These are phyloP conservation scores for Turritis glabra DNA, from an alignment of 345 rosid genomes.

Conservation along the genomic window DNA sequence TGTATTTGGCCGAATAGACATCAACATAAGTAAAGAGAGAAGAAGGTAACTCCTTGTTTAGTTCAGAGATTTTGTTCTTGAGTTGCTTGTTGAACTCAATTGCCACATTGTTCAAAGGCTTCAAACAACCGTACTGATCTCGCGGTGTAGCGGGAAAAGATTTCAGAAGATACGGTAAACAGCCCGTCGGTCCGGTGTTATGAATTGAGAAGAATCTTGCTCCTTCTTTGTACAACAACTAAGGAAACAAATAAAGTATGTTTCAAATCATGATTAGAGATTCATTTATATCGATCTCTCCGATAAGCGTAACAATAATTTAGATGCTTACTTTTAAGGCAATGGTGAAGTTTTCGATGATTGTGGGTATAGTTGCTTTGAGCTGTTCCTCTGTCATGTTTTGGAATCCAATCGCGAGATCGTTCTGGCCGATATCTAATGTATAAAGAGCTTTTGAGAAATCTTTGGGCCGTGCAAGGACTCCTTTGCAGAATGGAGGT, in stretches of 20 bases:
- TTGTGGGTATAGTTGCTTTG: slow-evolving; percentile 54
- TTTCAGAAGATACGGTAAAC: slow-evolving; percentile 59
- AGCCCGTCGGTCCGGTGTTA: slow-evolving; percentile 79
- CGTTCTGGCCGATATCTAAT: slow-evolving; percentile 78
- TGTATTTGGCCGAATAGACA: slow-evolving; percentile 64
- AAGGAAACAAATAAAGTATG: slow-evolving; percentile 22
- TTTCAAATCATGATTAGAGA: not conserved
- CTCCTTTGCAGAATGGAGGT: slow-evolving; percentile 38
- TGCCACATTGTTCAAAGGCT: slow-evolving; percentile 58
- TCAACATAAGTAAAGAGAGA: slow-evolving; percentile 66
- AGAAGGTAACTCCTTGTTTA: slow-evolving; percentile 46
- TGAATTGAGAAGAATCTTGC: slow-evolving; percentile 84
- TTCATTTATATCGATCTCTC: not conserved
- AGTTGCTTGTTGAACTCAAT: slow-evolving; percentile 68
- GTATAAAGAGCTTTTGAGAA: slow-evolving; percentile 69
- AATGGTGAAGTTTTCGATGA: slow-evolving; percentile 46
- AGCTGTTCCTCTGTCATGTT: slow-evolving; percentile 47
- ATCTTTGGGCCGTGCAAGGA: slow-evolving; percentile 64
- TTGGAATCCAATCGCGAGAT: slow-evolving; percentile 56
- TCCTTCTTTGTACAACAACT: slow-evolving; percentile 63
- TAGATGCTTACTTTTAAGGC: slow-evolving; percentile 51
- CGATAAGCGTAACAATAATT: not conserved
- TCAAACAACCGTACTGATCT: slow-evolving; percentile 63
- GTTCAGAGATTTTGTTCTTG: slow-evolving; percentile 44
- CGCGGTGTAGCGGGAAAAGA: slow-evolving; percentile 23